Percentiles rank a stretch among this genome's conserved stretches.
These are phyloP conservation scores for Verticillium longisporum DNA, from an alignment of 2,329 filamentous ascomycete genomes.

Conservation along the genomic window DNA sequence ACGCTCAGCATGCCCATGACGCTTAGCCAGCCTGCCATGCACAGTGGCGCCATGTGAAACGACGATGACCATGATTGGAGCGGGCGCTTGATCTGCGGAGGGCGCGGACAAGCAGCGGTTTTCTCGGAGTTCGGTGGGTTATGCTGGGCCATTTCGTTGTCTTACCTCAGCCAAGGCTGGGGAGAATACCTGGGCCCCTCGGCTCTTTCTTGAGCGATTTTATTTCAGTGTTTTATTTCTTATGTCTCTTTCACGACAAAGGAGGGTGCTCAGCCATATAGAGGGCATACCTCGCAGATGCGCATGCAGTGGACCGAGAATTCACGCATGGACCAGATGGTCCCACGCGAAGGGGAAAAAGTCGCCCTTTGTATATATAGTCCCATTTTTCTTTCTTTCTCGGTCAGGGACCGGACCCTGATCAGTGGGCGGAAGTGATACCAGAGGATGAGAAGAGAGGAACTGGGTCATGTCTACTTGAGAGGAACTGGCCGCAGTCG, in stretches of 20 bases:
- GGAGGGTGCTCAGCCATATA: background rate
- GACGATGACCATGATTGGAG: background rate
- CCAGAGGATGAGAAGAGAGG: conserved; percentile 7
- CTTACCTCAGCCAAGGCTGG: background rate
- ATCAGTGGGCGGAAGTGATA: conserved; percentile 9
- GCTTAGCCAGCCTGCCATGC: conserved; percentile 47
- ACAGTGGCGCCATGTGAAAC: conserved; percentile 36
- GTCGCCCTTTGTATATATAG: conserved; percentile 22
- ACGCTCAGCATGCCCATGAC: conserved; percentile 60
- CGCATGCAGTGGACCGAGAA: background rate
- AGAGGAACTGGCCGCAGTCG: background rate
- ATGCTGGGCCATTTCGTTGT: background rate
- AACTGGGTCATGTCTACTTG: background rate
- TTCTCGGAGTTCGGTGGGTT: background rate
- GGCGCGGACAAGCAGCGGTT: background rate
- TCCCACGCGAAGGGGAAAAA: background rate
- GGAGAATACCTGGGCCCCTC: background rate
- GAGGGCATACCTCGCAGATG: background rate
- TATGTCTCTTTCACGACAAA: background rate
- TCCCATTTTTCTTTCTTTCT: conserved; percentile 9
- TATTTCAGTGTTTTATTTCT: background rate
- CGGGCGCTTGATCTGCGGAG: background rate
- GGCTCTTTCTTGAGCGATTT: background rate
- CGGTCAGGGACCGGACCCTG: background rate
- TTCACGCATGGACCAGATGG: background rate